A percentile compares a stretch with the other conserved stretches of the same genome.
phyloP scores from a whole-genome alignment of 495 filamentous ascomycete species.

The Aspergillus haitiensis region DNA sequence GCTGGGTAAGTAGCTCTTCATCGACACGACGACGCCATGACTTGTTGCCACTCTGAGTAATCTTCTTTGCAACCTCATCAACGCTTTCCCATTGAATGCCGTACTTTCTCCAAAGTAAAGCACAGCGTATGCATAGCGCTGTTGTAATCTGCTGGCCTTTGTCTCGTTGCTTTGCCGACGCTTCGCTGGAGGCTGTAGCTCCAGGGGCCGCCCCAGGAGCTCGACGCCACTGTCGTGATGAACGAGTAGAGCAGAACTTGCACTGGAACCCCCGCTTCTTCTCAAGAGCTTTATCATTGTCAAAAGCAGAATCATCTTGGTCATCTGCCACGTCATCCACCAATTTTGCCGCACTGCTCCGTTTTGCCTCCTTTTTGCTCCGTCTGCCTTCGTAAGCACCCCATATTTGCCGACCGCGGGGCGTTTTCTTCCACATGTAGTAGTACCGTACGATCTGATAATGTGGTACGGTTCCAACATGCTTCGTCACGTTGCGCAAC shows the following conservation, averaged over 20 bases:
- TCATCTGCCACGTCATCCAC: constrained; percentile 92
- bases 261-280: constrained; percentile 86
- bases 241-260: constrained; percentile 83
- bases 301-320: constrained; percentile 94
- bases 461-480: constrained; percentile 72
- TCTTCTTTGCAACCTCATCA: constrained; percentile 92
- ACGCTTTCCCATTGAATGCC: constrained; percentile 93
- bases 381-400: constrained; percentile 81
- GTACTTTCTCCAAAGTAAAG: constrained; percentile 89
- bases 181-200: constrained; percentile 67
- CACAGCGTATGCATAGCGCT: constrained; percentile 86
- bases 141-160: constrained; percentile 75
- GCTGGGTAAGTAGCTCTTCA: constrained; percentile 85
- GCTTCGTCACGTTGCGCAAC: constrained; percentile 75
- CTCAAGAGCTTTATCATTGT: constrained; percentile 76
- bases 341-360: constrained; percentile 64
- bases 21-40: constrained; percentile 87
- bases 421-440: constrained; percentile 97
- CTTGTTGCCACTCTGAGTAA: constrained; percentile 75
- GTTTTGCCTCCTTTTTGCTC: constrained; percentile 78
- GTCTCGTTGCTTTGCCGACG: constrained; percentile 61
- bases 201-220: constrained; percentile 77
- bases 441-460: constrained; percentile 86
- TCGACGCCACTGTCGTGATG: constrained; percentile 86
- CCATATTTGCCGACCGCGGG: constrained; percentile 83